Conservation (phyloP, 1,139 yeast species). For the Fermentozyma sake region DNA sequence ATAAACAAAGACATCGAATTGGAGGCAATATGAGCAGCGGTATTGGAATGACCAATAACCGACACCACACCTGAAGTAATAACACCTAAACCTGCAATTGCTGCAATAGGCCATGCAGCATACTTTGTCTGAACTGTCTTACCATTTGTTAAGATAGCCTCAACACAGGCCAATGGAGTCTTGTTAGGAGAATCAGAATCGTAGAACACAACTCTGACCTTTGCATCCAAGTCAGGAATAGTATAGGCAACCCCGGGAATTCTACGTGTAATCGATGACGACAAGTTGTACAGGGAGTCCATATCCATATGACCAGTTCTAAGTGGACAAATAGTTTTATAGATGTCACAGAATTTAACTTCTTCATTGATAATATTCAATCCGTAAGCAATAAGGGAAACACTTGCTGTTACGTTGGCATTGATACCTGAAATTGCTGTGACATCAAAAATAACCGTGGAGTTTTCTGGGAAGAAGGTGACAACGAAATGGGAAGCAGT, state of each 20-base stretch:
- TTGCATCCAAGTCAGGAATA: slow-evolving; percentile 91
- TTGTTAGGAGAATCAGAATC: slow-evolving; percentile 36
- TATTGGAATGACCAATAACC: slow-evolving; percentile 81
- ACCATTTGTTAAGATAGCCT: slow-evolving; percentile 81
- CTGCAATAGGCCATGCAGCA: slow-evolving; percentile 97
- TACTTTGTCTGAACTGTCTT: slow-evolving; percentile 92
- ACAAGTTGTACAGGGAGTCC: slow-evolving; percentile 45
- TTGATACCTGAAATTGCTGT: slow-evolving; percentile 78
- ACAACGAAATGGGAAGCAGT: slow-evolving; percentile 87
- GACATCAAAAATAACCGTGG: slow-evolving; percentile 60
- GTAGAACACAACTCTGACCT: slow-evolving; percentile 71
- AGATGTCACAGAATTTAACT: slow-evolving; percentile 56
- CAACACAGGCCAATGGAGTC: slow-evolving; percentile 81
- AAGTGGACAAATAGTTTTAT: slow-evolving; percentile 71
- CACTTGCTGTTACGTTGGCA: slow-evolving; percentile 65
- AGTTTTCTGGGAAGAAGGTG: slow-evolving; percentile 60
- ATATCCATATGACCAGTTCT: slow-evolving; percentile 83
- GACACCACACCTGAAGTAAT: slow-evolving; percentile 84
- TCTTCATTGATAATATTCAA: slow-evolving; percentile 53
- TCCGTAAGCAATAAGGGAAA: slow-evolving; percentile 82
- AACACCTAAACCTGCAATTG: slow-evolving; percentile 82
- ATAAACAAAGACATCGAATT: slow-evolving; percentile 89
- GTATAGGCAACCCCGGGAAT: slow-evolving; percentile 85
- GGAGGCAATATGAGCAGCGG: slow-evolving; percentile 96
- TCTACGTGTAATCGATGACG: slow-evolving; percentile 37